These are phyloP conservation scores for Capronia coronata DNA, from an alignment of 2,329 filamentous ascomycete species.

Conservation along the genomic window DNA sequence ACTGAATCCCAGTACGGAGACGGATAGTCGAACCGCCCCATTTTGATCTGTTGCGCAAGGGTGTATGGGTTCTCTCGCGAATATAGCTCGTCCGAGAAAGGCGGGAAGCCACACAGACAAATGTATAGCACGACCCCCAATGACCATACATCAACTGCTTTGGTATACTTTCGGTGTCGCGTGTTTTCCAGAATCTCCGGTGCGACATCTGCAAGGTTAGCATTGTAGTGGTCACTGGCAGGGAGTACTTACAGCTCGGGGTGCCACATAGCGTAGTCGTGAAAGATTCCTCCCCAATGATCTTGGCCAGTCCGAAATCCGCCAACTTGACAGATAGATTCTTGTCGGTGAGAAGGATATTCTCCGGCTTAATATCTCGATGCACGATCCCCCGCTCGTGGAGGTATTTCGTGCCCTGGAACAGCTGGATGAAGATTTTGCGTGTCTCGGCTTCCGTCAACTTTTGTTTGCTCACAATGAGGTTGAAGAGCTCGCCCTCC, in stretches of 20 bases:
- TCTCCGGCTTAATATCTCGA: conserved; percentile 95
- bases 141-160: conserved; percentile 94
- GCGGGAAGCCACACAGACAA: conserved; percentile 91
- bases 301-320: conserved; percentile 95
- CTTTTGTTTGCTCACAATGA: conserved; percentile 85
- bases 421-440: conserved; percentile 82
- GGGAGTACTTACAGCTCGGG: conserved; percentile 64
- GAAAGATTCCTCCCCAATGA: conserved; percentile 96
- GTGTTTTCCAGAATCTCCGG: conserved; percentile 86
- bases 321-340: conserved; percentile 83
- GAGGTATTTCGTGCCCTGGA: conserved; percentile 90
- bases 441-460: conserved; percentile 76
- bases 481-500: conserved; percentile 93
- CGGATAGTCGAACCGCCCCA: conserved; percentile 85
- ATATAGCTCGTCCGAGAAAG: conserved; percentile 91
- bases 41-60: conserved; percentile 81
- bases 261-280: conserved; percentile 93
- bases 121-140: conserved; percentile 97
- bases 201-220: conserved; percentile 60
- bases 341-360: conserved; percentile 83
- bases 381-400: conserved; percentile 97
- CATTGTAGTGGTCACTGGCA: conserved; percentile 14
- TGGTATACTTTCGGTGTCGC: conserved; percentile 79
- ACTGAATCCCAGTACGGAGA: conserved; percentile 93
- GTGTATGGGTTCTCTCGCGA: conserved; percentile 75